Percentiles rank a stretch among this genome's conserved stretches.
phyloP scores from a whole-genome alignment of 1,139 yeast species.

The Debaryomycetaceae sp. region DNA sequence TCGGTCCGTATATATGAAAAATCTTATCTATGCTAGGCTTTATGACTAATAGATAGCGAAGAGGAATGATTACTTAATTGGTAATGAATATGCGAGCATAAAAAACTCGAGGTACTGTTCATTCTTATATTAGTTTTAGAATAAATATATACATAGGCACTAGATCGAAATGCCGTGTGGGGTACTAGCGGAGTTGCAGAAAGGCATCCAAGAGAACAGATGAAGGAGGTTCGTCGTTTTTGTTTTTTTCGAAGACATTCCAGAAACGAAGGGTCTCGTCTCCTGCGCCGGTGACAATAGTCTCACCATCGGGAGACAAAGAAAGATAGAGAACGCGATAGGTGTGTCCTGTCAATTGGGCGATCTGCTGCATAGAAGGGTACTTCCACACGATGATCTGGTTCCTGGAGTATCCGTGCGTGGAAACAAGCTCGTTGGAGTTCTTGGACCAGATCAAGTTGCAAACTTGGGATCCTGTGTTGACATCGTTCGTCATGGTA shows the following conservation, averaged over 20 bases:
- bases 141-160: background rate
- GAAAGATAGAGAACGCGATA: constrained; percentile 87
- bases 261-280: constrained; percentile 94
- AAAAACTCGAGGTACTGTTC: background rate
- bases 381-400: constrained; percentile 95
- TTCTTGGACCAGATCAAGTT: constrained; percentile 91
- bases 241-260: constrained; percentile 83
- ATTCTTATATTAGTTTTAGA: background rate
- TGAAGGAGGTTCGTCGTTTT: constrained; percentile 52
- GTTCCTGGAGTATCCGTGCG: constrained; percentile 92
- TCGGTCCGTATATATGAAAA: too few relatives aligned
- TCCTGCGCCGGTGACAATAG: constrained; percentile 98
- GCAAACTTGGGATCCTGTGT: constrained; percentile 96
- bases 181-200: constrained; percentile 61
- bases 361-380: constrained; percentile 88
- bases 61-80: background rate
- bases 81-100: background rate
- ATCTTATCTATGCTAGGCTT: too few relatives aligned
- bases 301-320: constrained; percentile 94
- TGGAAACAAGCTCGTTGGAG: constrained; percentile 87
- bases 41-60: background rate
- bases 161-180: background rate
- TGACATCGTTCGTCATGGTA: constrained; percentile 65
- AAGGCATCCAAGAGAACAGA: constrained; percentile 76
- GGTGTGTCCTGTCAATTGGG: constrained; percentile 91